A percentile compares a stretch with the other conserved stretches of the same genome.
Conservation (phyloP, 1,284 basidiomycete species). For the Rhodotorula sp. region DNA sequence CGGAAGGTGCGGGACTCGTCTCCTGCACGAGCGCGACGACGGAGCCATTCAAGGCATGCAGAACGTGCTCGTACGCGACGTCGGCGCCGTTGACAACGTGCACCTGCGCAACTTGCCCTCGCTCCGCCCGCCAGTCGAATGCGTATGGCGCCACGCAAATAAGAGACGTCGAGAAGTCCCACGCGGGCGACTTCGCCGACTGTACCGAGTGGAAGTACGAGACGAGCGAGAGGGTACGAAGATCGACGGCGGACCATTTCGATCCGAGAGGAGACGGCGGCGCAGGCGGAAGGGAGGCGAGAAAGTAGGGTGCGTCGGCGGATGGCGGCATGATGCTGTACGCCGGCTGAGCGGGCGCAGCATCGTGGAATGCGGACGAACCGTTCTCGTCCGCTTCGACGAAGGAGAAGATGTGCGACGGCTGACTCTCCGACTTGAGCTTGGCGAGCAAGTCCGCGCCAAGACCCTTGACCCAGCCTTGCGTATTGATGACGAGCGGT, state of each 20-base stretch:
- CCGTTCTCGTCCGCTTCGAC: conserved; percentile 11
- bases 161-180: conserved; percentile 70
- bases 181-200: conserved; percentile 48
- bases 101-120: conserved; percentile 56
- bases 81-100: conserved; percentile 64
- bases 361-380: conserved; percentile 2
- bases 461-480: conserved; percentile 94
- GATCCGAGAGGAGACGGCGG: conserved; percentile 55
- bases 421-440: conserved; percentile 65
- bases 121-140: conserved; percentile 57
- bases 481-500: conserved; percentile 89
- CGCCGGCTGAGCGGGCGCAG: conserved; percentile 10
- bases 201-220: conserved; percentile 67
- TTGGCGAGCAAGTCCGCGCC: conserved; percentile 73
- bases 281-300: conserved; percentile 45
- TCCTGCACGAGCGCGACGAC: conserved; percentile 68
- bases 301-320: conserved; percentile 38
- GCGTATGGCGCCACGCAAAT: conserved; percentile 66
- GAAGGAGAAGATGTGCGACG: conserved; percentile 66
- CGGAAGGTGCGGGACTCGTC: not conserved
- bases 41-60: conserved; percentile 71
- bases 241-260: conserved; percentile 61
- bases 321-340: not conserved
- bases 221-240: conserved; percentile 68
- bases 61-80: conserved; percentile 64